Base-by-base conservation (phyloP, 805 yeast species). In the Candida railenensis region DNA sequence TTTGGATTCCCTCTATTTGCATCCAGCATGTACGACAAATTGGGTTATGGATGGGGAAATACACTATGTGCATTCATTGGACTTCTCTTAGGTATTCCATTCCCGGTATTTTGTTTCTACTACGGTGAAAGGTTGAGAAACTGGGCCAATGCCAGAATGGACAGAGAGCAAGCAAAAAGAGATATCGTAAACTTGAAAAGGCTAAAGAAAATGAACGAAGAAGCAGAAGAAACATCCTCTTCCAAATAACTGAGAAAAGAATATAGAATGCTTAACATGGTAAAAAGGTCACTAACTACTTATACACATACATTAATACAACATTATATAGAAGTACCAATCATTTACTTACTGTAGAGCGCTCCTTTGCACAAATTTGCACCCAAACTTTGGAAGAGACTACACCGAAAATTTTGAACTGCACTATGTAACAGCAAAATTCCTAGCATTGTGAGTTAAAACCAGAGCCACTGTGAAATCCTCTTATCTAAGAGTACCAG, bases 21-120 rank as follows among this genome's bases (percentile, higher is more conserved):
- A 2, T 62, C 70, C 7, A 65, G 74, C 7, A 78, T 85, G 83
- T 85, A 81, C 59, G 63, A 62, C 40, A 61, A 48, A 8, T 61
- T 85, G 39, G 83, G 84, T 18, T 82, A 82, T 53, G 88, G 87
- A 3, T 84, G 89, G 89, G 87, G 87, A 20, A 78, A 80, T 57
- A 77, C 87, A 0, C 58, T 85, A 54, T 80, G 82, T 60, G 89
- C 77, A 0, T 67, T 82, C 36, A 61, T 83, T 42, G 83, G 78
- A 7, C 49, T 82, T 14, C 74, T 73, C 1, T 66, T 83, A 43
- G 87, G 89, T 8, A 64, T 83, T n/a, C 89, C 90, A 2, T 79
- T 80, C 68, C 89, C 90, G 3, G 56, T 82, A 14, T 73, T 79
- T 47, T 80, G 85, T 33, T 69, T 71, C 45, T 65, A 69, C 43